Evolutionary conservation across 768 basidiomycete species (phyloP), one percentile per base, ranked within the genome.

Genomic region (Nidularia sp.): DNA sequence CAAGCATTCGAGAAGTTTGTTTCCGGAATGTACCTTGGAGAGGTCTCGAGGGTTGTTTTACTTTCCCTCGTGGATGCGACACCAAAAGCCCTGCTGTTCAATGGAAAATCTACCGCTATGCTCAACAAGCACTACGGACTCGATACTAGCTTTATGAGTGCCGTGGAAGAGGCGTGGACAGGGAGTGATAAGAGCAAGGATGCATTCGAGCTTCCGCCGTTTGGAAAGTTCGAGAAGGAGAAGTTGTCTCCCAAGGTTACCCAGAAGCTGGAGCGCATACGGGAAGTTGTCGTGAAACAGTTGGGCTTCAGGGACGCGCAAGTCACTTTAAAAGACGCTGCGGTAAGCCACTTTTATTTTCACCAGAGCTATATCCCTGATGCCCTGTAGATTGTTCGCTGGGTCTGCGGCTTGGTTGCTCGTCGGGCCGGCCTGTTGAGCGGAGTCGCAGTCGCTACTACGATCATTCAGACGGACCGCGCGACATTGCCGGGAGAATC

Each of bases 1-100:
- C 97, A 98, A 66, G 90, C 90, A 2, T 98, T 93, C 65, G 97
- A 99, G 70, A 99, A 98, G 74, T 93, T 97, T 72, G 89, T 99
- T 59, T 97, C 93, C 1, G 97, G 97, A 52, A 98, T 99, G 96
- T 99, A 99, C 68, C 83, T 98, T 39, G 97, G 97, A 52, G 97
- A 99, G 70, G 82, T 98, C 55, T 80, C 87, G 25, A 87, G 97
- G 36, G 90, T 90, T 62, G 73, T 96, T 60, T 76, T 98, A 49
- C 76, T 93, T 32, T 80, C 91, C 47, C 73, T 98, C 56, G 74
- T 96, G 57, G 91, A 93, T 58, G 85, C 87, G 4, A 70, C 81
- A 12, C 89, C 90, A 0, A 75, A 75, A 51, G 67, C 88, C 6
- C 62, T 93, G 32, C 76, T 98, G 25, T 97, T 99, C 70, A 71